phyloP scores from a whole-genome alignment of 306 rosid species.

The Inga laurina region DNA sequence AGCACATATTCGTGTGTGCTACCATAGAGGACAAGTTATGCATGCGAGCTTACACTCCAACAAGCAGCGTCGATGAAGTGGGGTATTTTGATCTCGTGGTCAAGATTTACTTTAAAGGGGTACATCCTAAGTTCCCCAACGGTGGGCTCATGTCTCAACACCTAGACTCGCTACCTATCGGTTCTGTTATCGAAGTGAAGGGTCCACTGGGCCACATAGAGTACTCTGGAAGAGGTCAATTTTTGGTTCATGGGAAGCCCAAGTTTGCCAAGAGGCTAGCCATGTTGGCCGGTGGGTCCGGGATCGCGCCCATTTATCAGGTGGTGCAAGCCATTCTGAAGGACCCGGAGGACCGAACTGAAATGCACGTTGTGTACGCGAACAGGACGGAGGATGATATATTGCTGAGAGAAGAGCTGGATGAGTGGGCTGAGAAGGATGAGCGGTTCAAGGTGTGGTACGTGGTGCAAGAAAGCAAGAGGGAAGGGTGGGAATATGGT shows the following conservation, averaged over 20 bases:
- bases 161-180: slow-evolving; percentile 55
- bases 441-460: slow-evolving; percentile 73
- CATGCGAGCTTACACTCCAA: slow-evolving; percentile 90
- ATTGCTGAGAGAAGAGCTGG: slow-evolving; percentile 67
- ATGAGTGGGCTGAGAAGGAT: slow-evolving; percentile 58
- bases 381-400: slow-evolving; percentile 80
- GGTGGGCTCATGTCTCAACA: slow-evolving; percentile 80
- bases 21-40: slow-evolving; percentile 59
- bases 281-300: slow-evolving; percentile 85
- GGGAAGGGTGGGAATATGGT: slow-evolving; percentile 74
- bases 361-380: slow-evolving; percentile 76
- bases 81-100: slow-evolving; percentile 74
- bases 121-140: slow-evolving; percentile 69
- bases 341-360: slow-evolving; percentile 70
- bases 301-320: slow-evolving; percentile 85
- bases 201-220: slow-evolving; percentile 92
- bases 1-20: slow-evolving; percentile 72
- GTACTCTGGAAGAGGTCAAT: slow-evolving; percentile 63
- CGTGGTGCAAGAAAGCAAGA: slow-evolving; percentile 54
- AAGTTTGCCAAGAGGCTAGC: slow-evolving; percentile 62
- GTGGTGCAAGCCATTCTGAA: slow-evolving; percentile 69
- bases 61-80: slow-evolving; percentile 52
- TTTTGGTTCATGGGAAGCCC: slow-evolving; percentile 55
- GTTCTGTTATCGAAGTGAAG: slow-evolving; percentile 53
- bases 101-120: slow-evolving; percentile 66